Percentiles rank a stretch among this genome's conserved stretches.
phyloP scores from a whole-genome alignment of 331 rosid genomes.

The Rosa hybrid region DNA sequence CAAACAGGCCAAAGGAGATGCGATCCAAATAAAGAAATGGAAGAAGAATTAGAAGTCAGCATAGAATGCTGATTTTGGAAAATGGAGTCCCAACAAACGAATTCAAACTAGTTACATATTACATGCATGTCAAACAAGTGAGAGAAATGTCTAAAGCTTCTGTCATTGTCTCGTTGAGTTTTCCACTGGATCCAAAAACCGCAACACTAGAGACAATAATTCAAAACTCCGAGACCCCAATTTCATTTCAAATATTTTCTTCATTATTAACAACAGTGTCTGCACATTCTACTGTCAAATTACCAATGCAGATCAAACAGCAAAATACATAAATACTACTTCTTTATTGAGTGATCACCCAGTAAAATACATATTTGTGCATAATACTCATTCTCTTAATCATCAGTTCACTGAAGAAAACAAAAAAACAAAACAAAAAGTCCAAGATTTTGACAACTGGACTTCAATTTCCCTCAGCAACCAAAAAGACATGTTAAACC shows the following conservation, averaged over 20 bases:
- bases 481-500: neutral
- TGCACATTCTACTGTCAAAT: neutral
- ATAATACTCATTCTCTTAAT: neutral
- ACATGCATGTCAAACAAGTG: neutral
- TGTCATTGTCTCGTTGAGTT: neutral
- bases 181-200: neutral
- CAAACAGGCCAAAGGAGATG: neutral
- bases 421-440: neutral
- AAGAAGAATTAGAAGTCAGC: neutral
- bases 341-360: neutral
- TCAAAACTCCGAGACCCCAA: neutral
- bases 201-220: neutral
- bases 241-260: neutral
- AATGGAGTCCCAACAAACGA: neutral
- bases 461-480: neutral
- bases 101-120: neutral
- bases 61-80: neutral
- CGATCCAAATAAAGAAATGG: neutral
- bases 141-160: neutral
- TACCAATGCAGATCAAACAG: neutral
- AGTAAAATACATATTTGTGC: neutral
- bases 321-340: neutral
- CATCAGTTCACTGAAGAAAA: neutral
- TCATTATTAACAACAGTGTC: neutral
- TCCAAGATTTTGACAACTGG: neutral